These are phyloP conservation scores for Eucalyptus sp. DNA, from an alignment of 345 rosid genomes.

Conservation along the genomic window DNA sequence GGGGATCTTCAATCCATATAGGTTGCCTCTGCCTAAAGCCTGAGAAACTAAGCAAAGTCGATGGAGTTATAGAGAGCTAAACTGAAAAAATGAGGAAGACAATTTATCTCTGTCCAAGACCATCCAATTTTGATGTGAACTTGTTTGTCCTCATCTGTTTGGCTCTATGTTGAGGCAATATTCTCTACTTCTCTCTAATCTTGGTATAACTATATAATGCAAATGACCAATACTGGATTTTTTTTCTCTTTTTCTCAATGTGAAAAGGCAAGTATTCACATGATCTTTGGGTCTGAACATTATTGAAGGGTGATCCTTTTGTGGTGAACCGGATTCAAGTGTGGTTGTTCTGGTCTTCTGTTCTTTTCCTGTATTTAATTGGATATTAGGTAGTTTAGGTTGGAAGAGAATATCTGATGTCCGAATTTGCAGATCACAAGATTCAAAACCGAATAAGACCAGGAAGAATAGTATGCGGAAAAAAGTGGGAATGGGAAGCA, in stretches of 20 bases:
- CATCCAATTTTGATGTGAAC: neutral
- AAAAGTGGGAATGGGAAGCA: neutral
- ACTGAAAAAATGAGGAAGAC: conserved; percentile 2
- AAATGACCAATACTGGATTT: neutral
- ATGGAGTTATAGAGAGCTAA: neutral
- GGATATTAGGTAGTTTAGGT: conserved; percentile 43
- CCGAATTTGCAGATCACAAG: neutral
- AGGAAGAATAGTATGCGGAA: neutral
- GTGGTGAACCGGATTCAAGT: neutral
- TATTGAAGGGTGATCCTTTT: neutral
- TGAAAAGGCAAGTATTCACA: neutral
- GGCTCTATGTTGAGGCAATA: neutral
- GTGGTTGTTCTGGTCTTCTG: conserved; percentile 20
- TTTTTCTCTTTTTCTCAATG: neutral
- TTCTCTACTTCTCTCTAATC: neutral
- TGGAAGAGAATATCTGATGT: neutral
- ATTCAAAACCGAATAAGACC: neutral
- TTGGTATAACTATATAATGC: neutral
- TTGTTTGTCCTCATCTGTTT: conserved; percentile 23
- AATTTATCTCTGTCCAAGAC: neutral
- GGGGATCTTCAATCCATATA: neutral
- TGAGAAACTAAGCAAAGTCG: conserved; percentile 9
- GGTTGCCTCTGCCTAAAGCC: neutral
- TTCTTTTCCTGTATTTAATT: conserved; percentile 30
- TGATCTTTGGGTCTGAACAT: neutral